These are phyloP conservation scores for Bruguiera gymnorhiza DNA, from an alignment of 345 rosid species.

Conservation along the genomic window DNA sequence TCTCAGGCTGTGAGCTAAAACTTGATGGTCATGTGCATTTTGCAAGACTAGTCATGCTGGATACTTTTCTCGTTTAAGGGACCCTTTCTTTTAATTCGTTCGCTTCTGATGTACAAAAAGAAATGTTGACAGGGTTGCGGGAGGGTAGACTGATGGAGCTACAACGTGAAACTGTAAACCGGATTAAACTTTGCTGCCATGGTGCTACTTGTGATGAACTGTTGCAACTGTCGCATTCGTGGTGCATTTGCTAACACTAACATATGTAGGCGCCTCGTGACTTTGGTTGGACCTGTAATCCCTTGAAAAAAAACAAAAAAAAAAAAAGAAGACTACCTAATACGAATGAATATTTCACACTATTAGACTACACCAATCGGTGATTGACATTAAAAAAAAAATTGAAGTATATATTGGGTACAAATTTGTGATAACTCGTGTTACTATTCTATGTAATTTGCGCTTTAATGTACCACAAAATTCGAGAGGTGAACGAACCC, in stretches of 20 bases:
- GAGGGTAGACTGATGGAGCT: neutral
- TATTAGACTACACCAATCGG: too few relatives aligned
- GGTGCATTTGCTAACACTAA: neutral
- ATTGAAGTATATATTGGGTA: too few relatives aligned
- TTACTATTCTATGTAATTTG: too few relatives aligned
- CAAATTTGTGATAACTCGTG: too few relatives aligned
- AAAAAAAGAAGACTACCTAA: too few relatives aligned
- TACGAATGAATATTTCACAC: too few relatives aligned
- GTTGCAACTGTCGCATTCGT: too few relatives aligned
- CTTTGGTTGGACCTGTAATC: neutral
- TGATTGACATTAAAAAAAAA: too few relatives aligned
- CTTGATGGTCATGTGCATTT: neutral
- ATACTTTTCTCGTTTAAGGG: neutral
- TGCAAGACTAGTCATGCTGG: neutral
- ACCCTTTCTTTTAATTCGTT: neutral
- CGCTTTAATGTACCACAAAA: too few relatives aligned
- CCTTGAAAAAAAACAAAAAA: neutral
- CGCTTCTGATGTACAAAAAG: neutral
- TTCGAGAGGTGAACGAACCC: too few relatives aligned
- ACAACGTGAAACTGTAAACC: neutral
- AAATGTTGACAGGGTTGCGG: neutral
- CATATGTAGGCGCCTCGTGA: neutral
- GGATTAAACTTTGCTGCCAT: too few relatives aligned
- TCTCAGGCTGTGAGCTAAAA: conserved; percentile 1
- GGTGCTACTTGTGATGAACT: too few relatives aligned